Evolutionary conservation across 2,329 filamentous ascomycete species (phyloP).

Genomic region (Neopestalotiopsis sp.): DNA sequence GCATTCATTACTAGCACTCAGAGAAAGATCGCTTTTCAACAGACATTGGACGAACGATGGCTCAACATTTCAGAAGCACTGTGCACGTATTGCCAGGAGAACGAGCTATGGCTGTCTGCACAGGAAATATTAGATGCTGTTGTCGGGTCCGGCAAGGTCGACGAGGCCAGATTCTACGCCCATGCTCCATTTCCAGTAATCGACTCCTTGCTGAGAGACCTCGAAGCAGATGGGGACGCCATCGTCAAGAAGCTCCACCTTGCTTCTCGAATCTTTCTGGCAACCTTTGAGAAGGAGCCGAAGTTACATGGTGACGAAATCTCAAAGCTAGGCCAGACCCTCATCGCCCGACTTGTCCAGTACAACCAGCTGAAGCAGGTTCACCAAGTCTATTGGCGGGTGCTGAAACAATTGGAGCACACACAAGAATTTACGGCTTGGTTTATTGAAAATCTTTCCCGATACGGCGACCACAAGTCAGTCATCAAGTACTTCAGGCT

Average conservation of each 20-base stretch:
- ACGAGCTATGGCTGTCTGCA: slow-evolving; percentile 37
- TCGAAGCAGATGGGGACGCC: slow-evolving; percentile 19
- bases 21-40: slow-evolving; percentile 14
- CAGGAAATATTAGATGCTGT: slow-evolving; percentile 34
- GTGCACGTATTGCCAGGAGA: slow-evolving; percentile 37
- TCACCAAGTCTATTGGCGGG: slow-evolving; percentile 38
- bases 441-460: slow-evolving; percentile 37
- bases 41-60: slow-evolving; percentile 26
- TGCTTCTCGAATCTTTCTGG: slow-evolving; percentile 38
- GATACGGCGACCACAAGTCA: slow-evolving; percentile 34
- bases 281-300: slow-evolving; percentile 31
- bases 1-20: slow-evolving; percentile 24
- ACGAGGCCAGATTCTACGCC: slow-evolving; percentile 40
- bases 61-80: slow-evolving; percentile 35
- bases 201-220: slow-evolving; percentile 28
- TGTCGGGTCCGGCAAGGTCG: slow-evolving; percentile 31
- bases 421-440: slow-evolving; percentile 33
- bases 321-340: slow-evolving; percentile 28
- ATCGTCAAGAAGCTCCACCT: slow-evolving; percentile 23
- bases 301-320: slow-evolving; percentile 19
- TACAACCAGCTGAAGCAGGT: slow-evolving; percentile 25
- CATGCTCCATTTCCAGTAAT: slow-evolving; percentile 42
- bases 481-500: slow-evolving; percentile 40
- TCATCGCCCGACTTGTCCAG: slow-evolving; percentile 36
- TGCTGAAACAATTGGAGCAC: slow-evolving; percentile 30